Base-by-base conservation (phyloP, 176 grass and related monocot species). In the Carex cristatella region DNA sequence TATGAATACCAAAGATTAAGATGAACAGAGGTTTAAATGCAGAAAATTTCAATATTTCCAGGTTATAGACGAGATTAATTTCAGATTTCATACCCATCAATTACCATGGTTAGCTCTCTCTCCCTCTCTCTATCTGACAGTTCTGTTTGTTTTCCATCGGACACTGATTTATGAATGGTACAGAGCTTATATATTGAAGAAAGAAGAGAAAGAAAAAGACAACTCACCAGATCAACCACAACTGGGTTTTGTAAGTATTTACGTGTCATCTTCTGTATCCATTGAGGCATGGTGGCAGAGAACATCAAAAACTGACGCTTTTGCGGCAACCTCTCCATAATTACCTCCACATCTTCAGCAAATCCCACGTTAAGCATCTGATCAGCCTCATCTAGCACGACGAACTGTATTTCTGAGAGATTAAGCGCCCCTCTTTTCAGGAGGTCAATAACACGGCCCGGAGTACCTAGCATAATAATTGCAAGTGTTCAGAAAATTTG, bases 351-450 rank as follows among this genome's bases (percentile, higher is more conserved):
- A 77, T 89, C 97, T 87, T 92, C 81, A 79, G 87, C 97, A 92
- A 99, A 99, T 23, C 97, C 97, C 10, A 99, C 97, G 0, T 90
- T 90, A 79, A 99, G 91, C 97, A 99, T 99, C 86, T 96, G 97
- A 71, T 99, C 97, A 55, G 97, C 97, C 84, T 99, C 97, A 80
- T 99, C 97, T 15, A 99, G 90, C 86, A 99, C 97, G 82, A 99
- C 93, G 85, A 92, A 99, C 48, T 80, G 71, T 49, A 99, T 62
- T 57, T 87, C 94, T 27, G 91, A 69, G 61, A 99, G 86, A 86
- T 86, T 85, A 13, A 99, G 90, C 15, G 93, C 10, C 1, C 93
- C 87, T 88, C 97, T 92, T 61, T 92, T 87, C 23, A 99, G 77
- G 73, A 99, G 86, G 75, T 99, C 97, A 84, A 99, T 99, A 69